Base-by-base conservation (phyloP, 108 stramenopile genomes). In the Skeletonema grethae region DNA sequence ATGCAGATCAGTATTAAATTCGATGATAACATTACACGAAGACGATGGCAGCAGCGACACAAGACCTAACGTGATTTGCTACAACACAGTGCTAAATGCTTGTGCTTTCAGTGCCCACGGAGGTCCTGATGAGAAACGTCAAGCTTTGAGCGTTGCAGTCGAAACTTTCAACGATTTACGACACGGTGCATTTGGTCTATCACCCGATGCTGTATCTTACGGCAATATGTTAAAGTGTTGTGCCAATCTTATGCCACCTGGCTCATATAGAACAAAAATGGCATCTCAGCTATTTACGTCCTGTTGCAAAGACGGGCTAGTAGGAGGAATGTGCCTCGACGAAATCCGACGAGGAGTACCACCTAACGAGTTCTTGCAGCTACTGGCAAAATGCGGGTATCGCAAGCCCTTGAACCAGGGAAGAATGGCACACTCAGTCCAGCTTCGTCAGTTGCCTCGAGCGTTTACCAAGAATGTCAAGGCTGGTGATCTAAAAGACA, bases 41-140 rank as follows among this genome's bases (percentile, higher is more conserved):
- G 60, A 57, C 16, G 70, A 67, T 39, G 64, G 75, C 43, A 56
- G 64, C 35, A 56, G 24, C n/a, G 63, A 76, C 12, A 64, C 86
- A 48, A 71, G 69, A 34, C 89, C 89, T 6, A 84, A 84, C 30
- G 45, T 71, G 10, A 72, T 87, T 12, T 70, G 86, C 20, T 90
- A 76, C 78, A 90, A 90, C 24, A 83, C 89, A 15, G 84, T 90
- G 7, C 58, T 90, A 38, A 90, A 90, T 63, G 89, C 89, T 22
- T 86, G 85, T 67, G 87, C 89, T 12, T 90, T 90, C 48, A 86
- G 84, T 18, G 87, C 89, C 13, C 25, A 32, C 32, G 81, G 74
- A 16, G 74, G 82, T 18, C 53, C 72, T 9, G 73, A 77, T 11
- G 84, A 86, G 36, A 77, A 65, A 43, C 80, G 71, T 22, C 56